Base-by-base conservation (phyloP, 352 stramenopile species). In the Globisporangium barbulae region DNA sequence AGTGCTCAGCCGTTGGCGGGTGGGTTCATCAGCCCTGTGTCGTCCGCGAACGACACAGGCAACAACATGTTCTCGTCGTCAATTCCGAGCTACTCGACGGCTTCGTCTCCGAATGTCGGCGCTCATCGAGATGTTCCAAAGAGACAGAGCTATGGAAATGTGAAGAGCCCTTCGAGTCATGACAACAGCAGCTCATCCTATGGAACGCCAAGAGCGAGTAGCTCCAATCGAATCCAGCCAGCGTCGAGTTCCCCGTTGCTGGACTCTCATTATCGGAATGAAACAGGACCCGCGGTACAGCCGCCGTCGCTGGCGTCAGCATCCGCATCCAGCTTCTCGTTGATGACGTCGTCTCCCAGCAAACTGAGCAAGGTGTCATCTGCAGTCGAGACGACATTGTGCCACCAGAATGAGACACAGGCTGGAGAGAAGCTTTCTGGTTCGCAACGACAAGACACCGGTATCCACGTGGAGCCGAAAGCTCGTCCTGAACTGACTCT, bases 1-100 rank as follows among this genome's bases (percentile, higher is more conserved):
- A 84, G 75, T 49, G 13, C 74, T 0, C 71, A 76, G 22, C 73
- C 74, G 25, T 64, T 83, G 22, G 59, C 59, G 19, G 44, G 22
- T n/a, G 45, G 45, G 15, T 52, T 52, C 13, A 30, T 39, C 25
- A 65, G 31, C 9, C 9, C 39, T 0, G 19, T 31, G 33, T 57
- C 37, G 33, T 57, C 37, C 25, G 30, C 28, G 15, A 17, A 31
- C 5, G 37, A 52, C n/a, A 45, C 19, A 15, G 50, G 5, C 4
- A 52, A 15, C 7, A 61, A 53, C 17, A n/a, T 17, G 28, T 61
- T 61, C 41, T 10, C 55, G 13, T 41, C 25, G 4, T 53, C 55
- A 25, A 53, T 61, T 3, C 28, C 37, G 9, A 65, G 4, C 31
- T 59, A 53, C 39, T 50, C 28, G 31, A 8, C 25, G 15, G 22